A percentile compares a stretch with the other conserved stretches of the same genome.
Evolutionary conservation across 768 basidiomycete species (phyloP).

Genomic region (Tricholoma flavovirens): DNA sequence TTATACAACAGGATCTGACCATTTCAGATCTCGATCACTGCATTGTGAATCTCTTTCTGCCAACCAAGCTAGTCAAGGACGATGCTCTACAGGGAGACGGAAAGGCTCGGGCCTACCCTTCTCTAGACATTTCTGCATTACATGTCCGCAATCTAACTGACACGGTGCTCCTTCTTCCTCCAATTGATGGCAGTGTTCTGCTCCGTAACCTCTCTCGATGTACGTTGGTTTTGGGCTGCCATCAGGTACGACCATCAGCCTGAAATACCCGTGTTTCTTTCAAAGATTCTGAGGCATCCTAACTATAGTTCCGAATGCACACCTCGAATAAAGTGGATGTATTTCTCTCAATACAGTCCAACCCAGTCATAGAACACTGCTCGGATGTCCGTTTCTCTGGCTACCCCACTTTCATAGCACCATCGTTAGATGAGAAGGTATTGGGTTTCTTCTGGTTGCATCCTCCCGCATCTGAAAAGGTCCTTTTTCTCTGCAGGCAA

Average conservation of each 20-base stretch:
- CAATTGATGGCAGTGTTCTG: conserved; percentile 65
- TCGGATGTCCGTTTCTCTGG: conserved; percentile 51
- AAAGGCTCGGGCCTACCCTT: not conserved
- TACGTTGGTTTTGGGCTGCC: conserved; percentile 66
- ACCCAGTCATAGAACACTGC: conserved; percentile 80
- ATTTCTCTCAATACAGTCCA: conserved; percentile 60
- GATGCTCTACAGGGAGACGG: not conserved
- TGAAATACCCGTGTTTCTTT: not conserved
- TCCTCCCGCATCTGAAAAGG: not conserved
- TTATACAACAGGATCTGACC: conserved; percentile 45
- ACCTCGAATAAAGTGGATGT: conserved; percentile 58
- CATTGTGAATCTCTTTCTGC: conserved; percentile 59
- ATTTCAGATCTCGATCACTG: conserved; percentile 65
- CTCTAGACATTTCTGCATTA: conserved; percentile 43
- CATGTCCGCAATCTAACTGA: conserved; percentile 58
- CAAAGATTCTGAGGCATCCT: not conserved
- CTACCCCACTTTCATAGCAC: conserved; percentile 45
- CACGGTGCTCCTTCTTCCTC: conserved; percentile 61
- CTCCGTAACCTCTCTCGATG: conserved; percentile 60
- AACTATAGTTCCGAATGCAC: conserved; percentile 80
- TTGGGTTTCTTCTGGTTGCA: not conserved
- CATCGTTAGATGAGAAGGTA: conserved; percentile 14
- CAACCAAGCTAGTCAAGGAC: conserved; percentile 8
- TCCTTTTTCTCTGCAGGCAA: conserved; percentile 20
- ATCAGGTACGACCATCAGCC: conserved; percentile 71